Evolutionary conservation across 768 basidiomycete species (phyloP).

Genomic region (Scleroderma citrinum): DNA sequence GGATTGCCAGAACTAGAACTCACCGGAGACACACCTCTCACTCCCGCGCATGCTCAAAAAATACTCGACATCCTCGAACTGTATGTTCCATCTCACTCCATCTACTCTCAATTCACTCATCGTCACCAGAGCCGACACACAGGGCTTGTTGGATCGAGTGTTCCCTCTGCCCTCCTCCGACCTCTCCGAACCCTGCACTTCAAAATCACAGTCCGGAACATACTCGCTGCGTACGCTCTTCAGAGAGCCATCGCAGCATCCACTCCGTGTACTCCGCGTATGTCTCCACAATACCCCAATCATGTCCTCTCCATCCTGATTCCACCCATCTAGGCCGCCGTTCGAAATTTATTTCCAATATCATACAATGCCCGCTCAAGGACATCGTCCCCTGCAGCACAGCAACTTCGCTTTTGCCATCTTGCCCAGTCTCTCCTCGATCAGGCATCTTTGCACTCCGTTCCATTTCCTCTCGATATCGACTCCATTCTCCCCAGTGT

Average conservation of each 20-base stretch:
- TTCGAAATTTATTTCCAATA: conserved; percentile 62
- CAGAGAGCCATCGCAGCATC: conserved; percentile 44
- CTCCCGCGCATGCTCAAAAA: conserved; percentile 39
- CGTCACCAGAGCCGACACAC: conserved; percentile 53
- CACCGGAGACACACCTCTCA: conserved; percentile 44
- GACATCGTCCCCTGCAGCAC: conserved; percentile 54
- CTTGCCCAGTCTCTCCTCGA: conserved; percentile 68
- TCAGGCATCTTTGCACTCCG: conserved; percentile 52
- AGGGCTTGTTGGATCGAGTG: conserved; percentile 76
- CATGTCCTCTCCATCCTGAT: conserved; percentile 6
- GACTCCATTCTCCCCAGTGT: conserved; percentile 36
- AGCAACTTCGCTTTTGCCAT: conserved; percentile 70
- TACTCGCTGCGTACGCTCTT: conserved; percentile 56
- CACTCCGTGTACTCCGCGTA: conserved; percentile 53
- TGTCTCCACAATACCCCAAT: conserved; percentile 23
- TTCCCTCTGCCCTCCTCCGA: conserved; percentile 46
- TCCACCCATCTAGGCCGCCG: conserved; percentile 43
- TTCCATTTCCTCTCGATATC: conserved; percentile 41
- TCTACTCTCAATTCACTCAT: background rate
- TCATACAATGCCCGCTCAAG: conserved; percentile 62
- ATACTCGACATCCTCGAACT: conserved; percentile 57
- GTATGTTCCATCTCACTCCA: conserved; percentile 30
- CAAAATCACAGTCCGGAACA: conserved; percentile 26
- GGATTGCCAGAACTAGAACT: conserved; percentile 26
- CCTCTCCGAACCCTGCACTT: conserved; percentile 37